Base-by-base conservation (phyloP, 768 basidiomycete genomes). In the Lentinula detonsa region DNA sequence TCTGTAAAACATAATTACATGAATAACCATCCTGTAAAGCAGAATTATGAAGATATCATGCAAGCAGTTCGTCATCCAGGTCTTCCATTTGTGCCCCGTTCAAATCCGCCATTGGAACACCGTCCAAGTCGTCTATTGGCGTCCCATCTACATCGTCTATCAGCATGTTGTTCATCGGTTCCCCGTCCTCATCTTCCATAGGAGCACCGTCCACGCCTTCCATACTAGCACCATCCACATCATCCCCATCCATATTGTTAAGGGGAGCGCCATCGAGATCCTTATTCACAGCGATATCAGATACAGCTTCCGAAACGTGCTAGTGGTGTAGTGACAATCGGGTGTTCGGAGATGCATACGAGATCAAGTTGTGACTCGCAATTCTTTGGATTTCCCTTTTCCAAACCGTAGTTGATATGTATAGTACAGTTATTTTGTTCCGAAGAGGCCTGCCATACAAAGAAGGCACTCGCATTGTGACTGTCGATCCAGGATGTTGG, bases 271-370 rank as follows among this genome's bases (percentile, higher is more conserved):
- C 72, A 63, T 78, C 77, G 79, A 52, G 76, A 53, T 76, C 79
- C 39, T 56, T 28, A 15, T 74, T 75, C 11, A 57, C 64, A 39
- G 66, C 74, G 39, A 66, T 65, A 46, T 71, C 64, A n/a, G 35
- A 52, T 34, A 65, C 69, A 16, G 73, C 69, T 51, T 76, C 78
- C 18, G 80, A 77, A 93, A 93, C 13, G 88, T 80, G 66, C 85
- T 89, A 5, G 85, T 76, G 71, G 89, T 93, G 80, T 21, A 21
- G 21, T 21, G 21, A 21, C 21, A 21, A 21, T 21, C 21, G 21
- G 21, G 21, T 21, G 21, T 21, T 23, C 23, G 3, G 23, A 23
- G 23, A 23, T 23, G 23, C 23, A 23, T 23, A 23, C 23, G 23
- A 23, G 23, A 23, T 3, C 21, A 21, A 23, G 23, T 23, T 23